Evolutionary conservation across 352 stramenopile species (phyloP).

Genomic region (Globisporangium middletonii): DNA sequence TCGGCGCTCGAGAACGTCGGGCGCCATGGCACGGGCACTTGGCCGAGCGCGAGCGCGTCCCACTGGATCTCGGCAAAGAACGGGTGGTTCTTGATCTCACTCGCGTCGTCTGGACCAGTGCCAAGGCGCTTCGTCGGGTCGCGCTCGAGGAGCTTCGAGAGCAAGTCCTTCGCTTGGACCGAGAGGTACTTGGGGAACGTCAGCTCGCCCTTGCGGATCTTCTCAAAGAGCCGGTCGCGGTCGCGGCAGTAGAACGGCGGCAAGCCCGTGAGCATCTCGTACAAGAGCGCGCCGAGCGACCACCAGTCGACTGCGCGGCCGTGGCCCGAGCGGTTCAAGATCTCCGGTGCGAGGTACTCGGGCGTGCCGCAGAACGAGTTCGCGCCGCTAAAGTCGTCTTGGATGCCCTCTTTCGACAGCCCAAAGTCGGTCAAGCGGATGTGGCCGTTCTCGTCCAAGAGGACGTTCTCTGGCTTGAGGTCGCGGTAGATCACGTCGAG

Average conservation of each 20-base stretch:
- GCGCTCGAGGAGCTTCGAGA: constrained; percentile 91
- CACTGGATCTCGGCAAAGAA: constrained; percentile 83
- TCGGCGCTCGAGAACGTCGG: constrained; percentile 90
- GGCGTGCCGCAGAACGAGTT: constrained; percentile 97
- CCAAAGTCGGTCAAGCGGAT: constrained; percentile 98
- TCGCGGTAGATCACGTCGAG: constrained; percentile 96
- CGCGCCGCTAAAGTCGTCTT: constrained; percentile 91
- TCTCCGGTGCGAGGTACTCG: constrained; percentile 99
- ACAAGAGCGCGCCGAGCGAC: constrained; percentile 89
- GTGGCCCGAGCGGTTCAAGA: constrained; percentile 95
- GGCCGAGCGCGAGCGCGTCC: constrained; percentile 46
- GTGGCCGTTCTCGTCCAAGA: constrained; percentile 94
- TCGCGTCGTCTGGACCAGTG: constrained; percentile 71
- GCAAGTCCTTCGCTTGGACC: constrained; percentile 72
- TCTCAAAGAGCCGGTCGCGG: constrained; percentile 96
- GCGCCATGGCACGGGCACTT: constrained; percentile 87
- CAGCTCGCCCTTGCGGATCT: constrained; percentile 94
- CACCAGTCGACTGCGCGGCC: constrained; percentile 98
- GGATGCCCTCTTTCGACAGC: constrained; percentile 84
- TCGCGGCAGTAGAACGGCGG: constrained; percentile 94
- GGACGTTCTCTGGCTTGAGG: constrained; percentile 98
- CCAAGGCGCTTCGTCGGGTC: constrained; percentile 93
- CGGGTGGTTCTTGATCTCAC: constrained; percentile 79
- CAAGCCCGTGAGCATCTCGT: constrained; percentile 77
- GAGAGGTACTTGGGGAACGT: constrained; percentile 95